A percentile compares a stretch with the other conserved stretches of the same genome.
phyloP scores from a whole-genome alignment of 768 basidiomycete species.

The Suillus subalutaceus region DNA sequence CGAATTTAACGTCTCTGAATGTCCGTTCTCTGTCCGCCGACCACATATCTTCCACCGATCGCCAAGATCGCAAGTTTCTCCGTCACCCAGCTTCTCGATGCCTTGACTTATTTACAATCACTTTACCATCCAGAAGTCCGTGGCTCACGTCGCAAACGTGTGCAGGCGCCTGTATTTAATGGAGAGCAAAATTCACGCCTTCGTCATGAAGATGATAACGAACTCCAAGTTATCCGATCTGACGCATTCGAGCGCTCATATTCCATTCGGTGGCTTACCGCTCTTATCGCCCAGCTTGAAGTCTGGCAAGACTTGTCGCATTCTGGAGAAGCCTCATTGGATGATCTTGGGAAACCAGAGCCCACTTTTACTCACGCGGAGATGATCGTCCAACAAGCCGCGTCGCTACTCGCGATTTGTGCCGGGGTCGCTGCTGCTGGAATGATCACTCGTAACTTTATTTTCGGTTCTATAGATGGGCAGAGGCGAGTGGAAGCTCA shows the following conservation, averaged over 20 bases:
- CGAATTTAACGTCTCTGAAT: conserved; percentile 5
- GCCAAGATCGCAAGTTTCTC: conserved; percentile 41
- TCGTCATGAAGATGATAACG: conserved; percentile 8
- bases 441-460: conserved; percentile 52
- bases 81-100: conserved; percentile 41
- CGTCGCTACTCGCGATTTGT: conserved; percentile 64
- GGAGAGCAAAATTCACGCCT: background rate
- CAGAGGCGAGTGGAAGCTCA: conserved; percentile 37
- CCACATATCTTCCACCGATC: conserved; percentile 56
- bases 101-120: conserved; percentile 50
- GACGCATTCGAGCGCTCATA: conserved; percentile 75
- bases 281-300: conserved; percentile 51
- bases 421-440: conserved; percentile 70
- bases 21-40: conserved; percentile 41
- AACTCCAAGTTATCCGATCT: conserved; percentile 40
- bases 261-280: conserved; percentile 74
- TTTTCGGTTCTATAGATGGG: conserved; percentile 37
- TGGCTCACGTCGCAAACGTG: conserved; percentile 50
- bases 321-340: background rate
- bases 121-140: conserved; percentile 68
- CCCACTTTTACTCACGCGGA: conserved; percentile 28
- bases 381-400: conserved; percentile 51
- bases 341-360: conserved; percentile 1
- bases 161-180: background rate
- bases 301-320: conserved; percentile 9